These are phyloP conservation scores for Sarocladium oryzae DNA, from an alignment of 2,329 filamentous ascomycete genomes.

Conservation along the genomic window DNA sequence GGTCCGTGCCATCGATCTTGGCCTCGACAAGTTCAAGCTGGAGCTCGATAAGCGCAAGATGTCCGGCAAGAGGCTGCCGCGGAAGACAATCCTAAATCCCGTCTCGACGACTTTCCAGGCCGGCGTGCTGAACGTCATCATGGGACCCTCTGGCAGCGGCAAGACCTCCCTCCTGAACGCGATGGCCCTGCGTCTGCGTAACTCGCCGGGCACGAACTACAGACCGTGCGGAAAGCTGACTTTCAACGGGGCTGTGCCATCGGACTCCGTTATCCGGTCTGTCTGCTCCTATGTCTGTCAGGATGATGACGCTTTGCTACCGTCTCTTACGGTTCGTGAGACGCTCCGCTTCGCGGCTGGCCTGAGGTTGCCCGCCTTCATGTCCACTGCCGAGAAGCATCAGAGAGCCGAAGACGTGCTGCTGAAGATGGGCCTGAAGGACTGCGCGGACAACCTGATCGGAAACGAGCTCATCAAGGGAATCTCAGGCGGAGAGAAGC, in stretches of 20 bases:
- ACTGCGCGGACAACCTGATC: conserved; percentile 69
- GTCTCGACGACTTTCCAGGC: conserved; percentile 61
- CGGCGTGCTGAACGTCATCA: conserved; percentile 66
- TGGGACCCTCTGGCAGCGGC: conserved; percentile 72
- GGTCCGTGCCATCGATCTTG: conserved; percentile 57
- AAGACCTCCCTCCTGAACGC: conserved; percentile 71
- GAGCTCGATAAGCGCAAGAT: conserved; percentile 55
- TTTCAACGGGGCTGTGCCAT: conserved; percentile 65
- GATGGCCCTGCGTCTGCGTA: conserved; percentile 62
- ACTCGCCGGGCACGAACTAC: conserved; percentile 57
- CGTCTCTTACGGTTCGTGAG: conserved; percentile 69
- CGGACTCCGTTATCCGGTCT: conserved; percentile 61
- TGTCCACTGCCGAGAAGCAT: conserved; percentile 63
- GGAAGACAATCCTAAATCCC: conserved; percentile 58
- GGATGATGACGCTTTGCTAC: conserved; percentile 67
- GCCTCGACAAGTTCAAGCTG: conserved; percentile 57
- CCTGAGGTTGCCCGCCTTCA: conserved; percentile 62
- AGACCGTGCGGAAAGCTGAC: conserved; percentile 53
- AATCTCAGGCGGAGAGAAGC: conserved; percentile 75
- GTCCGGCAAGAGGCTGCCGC: conserved; percentile 43
- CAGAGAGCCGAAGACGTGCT: conserved; percentile 66
- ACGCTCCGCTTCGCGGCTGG: conserved; percentile 66
- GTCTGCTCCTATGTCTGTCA: conserved; percentile 73
- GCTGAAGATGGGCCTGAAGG: conserved; percentile 71
- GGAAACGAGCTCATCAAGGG: conserved; percentile 69